These are phyloP conservation scores for Sextonia rubra DNA, from an alignment of 164 flowering plant genomes.

Conservation along the genomic window DNA sequence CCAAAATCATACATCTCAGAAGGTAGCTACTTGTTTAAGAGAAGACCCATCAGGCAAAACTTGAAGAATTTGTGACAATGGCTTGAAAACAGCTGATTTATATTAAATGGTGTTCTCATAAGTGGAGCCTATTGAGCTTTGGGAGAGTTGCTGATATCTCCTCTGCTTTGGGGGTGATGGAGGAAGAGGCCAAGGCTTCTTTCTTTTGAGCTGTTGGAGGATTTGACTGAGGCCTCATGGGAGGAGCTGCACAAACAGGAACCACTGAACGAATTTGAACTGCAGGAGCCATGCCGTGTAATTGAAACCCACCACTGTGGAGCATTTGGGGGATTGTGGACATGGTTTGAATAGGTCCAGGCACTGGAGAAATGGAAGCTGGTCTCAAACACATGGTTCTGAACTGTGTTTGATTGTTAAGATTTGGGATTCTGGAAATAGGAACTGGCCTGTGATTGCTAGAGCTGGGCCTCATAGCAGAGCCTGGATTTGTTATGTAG, in stretches of 20 bases:
- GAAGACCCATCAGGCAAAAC: constrained; percentile 5
- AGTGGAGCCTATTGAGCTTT: constrained; percentile 11
- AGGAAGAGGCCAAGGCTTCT: constrained; percentile 13
- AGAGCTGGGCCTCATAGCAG: constrained; percentile 2
- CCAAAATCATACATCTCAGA: constrained; percentile 9
- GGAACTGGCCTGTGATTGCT: constrained; percentile 11
- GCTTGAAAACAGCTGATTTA: constrained; percentile 1
- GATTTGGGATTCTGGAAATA: constrained; percentile 1
- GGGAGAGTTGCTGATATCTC: constrained; percentile 4
- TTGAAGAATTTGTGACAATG: constrained; percentile 2
- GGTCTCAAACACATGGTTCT: constrained; percentile 12
- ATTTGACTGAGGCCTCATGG: constrained; percentile 16
- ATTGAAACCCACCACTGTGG: constrained; percentile 5
- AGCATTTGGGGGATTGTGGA: constrained; percentile 8
- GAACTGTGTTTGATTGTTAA: constrained; percentile 10
- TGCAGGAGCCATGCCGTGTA: constrained; percentile 39
- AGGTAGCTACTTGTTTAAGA: constrained; percentile 3
- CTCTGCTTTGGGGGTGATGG: constrained; percentile 6
- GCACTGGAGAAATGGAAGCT: constrained; percentile 3
- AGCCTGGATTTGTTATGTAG: constrained; percentile 4
- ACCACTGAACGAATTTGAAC: constrained; percentile 48
- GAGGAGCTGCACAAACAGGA: constrained; percentile 50
- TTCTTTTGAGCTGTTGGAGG: constrained; percentile 12
- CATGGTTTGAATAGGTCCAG: neutral
- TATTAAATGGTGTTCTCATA: neutral